phyloP scores from a whole-genome alignment of 345 rosid species.

The Boechera retrofracta region DNA sequence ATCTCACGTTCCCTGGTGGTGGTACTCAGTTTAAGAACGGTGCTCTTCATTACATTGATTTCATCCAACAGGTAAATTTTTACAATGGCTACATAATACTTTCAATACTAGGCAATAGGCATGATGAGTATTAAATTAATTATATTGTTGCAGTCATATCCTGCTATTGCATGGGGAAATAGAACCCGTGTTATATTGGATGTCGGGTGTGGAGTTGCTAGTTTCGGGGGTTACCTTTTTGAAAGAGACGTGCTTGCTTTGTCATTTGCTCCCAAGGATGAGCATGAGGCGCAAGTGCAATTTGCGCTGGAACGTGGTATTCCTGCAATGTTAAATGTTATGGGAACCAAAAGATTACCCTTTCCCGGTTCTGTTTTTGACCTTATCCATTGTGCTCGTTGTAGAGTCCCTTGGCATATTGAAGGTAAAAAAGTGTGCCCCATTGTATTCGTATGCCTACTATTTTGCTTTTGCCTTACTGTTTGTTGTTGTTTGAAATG shows the following conservation, averaged over 20 bases:
- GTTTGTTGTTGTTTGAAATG: conserved; percentile 35
- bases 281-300: conserved; percentile 95
- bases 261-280: conserved; percentile 97
- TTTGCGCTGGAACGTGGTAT: conserved; percentile 92
- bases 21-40: conserved; percentile 94
- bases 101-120: conserved; percentile 1
- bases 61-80: conserved; percentile 70
- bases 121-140: neutral
- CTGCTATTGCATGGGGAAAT: conserved; percentile 79
- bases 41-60: conserved; percentile 91
- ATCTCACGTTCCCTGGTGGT: conserved; percentile 96
- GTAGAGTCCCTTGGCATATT: conserved; percentile 94
- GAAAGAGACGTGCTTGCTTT: conserved; percentile 80
- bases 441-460: neutral
- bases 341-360: conserved; percentile 89
- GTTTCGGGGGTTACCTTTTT: conserved; percentile 89
- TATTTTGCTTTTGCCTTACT: neutral
- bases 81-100: neutral
- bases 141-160: conserved; percentile 54
- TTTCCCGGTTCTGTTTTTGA: conserved; percentile 81
- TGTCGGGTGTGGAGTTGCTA: conserved; percentile 95
- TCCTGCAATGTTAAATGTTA: conserved; percentile 80
- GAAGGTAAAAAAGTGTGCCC: conserved; percentile 60
- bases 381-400: conserved; percentile 86
- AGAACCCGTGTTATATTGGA: conserved; percentile 75